Evolutionary conservation across 257 asterid species (phyloP).

Genomic region (Linaria vulgaris): DNA sequence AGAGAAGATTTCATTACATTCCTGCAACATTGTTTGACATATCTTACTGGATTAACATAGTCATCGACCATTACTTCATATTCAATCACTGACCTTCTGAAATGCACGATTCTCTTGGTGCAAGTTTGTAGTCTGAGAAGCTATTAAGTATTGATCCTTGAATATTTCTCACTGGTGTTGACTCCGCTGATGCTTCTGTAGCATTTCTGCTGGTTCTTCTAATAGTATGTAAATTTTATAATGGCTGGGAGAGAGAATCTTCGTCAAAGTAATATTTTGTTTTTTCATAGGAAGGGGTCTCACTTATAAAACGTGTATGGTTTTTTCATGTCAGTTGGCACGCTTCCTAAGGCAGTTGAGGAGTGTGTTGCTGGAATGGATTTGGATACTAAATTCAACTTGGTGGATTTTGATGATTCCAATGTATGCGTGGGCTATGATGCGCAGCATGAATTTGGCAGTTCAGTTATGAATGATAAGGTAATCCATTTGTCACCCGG

Average conservation of each 20-base stretch:
- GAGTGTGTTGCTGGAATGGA: conserved; percentile 49
- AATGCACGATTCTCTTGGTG: conserved; percentile 9
- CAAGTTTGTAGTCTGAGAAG: conserved; percentile 17
- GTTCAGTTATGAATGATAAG: conserved; percentile 38
- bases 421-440: conserved; percentile 39
- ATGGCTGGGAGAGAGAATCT: background rate
- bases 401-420: conserved; percentile 48
- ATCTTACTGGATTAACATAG: conserved; percentile 11
- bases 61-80: background rate
- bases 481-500: conserved; percentile 28
- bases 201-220: background rate
- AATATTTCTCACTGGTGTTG: no score
- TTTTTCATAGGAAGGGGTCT: no score
- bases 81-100: background rate
- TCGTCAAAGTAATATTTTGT: conserved; percentile 13
- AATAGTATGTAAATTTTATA: conserved; percentile 8
- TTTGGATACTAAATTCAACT: conserved; percentile 57
- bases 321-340: conserved; percentile 68
- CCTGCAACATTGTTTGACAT: background rate
- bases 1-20: background rate
- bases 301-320: no score
- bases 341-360: conserved; percentile 42
- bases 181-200: background rate
- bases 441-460: conserved; percentile 33
- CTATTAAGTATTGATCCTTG: background rate